A percentile compares a stretch with the other conserved stretches of the same genome.
Evolutionary conservation across 306 rosid species (phyloP).

Genomic region (Senna siamea): DNA sequence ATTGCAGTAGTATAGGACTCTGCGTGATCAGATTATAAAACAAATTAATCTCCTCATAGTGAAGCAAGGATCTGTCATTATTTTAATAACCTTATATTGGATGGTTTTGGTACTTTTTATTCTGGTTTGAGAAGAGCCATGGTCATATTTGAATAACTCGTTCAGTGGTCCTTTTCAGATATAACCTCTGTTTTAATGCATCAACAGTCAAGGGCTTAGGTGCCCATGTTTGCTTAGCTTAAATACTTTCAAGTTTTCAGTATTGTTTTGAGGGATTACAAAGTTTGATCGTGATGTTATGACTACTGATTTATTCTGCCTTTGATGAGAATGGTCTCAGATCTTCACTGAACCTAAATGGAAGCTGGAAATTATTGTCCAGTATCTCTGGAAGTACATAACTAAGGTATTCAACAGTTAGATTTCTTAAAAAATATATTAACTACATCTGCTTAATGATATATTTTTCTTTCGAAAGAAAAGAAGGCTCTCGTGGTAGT

Average conservation of each 20-base stretch:
- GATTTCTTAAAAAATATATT: not conserved
- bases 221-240: not conserved
- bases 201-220: not conserved
- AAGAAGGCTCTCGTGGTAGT: slow-evolving; percentile 26
- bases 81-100: slow-evolving; percentile 1
- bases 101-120: slow-evolving; percentile 9
- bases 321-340: slow-evolving; percentile 55
- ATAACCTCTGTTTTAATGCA: not conserved
- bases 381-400: slow-evolving; percentile 80
- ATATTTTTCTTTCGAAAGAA: slow-evolving; percentile 3
- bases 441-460: slow-evolving; percentile 10
- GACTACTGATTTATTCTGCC: slow-evolving; percentile 34
- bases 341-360: slow-evolving; percentile 65
- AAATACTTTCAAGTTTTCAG: slow-evolving; percentile 14
- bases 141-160: not conserved
- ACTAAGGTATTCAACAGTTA: slow-evolving; percentile 57
- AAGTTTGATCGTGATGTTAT: slow-evolving; percentile 11
- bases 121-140: not conserved
- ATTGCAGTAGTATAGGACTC: slow-evolving; percentile 3
- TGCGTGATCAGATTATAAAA: slow-evolving; percentile 17
- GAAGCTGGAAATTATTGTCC: slow-evolving; percentile 79
- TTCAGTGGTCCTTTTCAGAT: not conserved
- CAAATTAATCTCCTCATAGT: slow-evolving; percentile 18
- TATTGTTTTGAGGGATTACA: slow-evolving; percentile 20
- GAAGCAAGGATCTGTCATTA: slow-evolving; percentile 5